A percentile compares a stretch with the other conserved stretches of the same genome.
phyloP scores from a whole-genome alignment of 2,329 filamentous ascomycete genomes.

The Eurotiales sp. region DNA sequence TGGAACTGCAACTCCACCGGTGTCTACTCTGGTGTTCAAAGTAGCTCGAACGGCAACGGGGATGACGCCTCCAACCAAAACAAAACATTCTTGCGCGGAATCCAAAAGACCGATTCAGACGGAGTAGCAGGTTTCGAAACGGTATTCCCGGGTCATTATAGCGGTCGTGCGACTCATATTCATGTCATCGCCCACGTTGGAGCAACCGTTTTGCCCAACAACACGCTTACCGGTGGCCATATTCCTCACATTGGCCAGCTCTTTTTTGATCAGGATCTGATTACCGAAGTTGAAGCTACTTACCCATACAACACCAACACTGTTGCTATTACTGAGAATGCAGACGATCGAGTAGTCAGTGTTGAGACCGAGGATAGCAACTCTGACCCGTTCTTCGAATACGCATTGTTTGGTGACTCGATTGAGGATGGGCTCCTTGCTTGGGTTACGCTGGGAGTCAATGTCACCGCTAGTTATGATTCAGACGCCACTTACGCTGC shows the following conservation, averaged over 20 bases:
- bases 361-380: too few relatives aligned
- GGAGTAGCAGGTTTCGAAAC: slow-evolving; percentile 46
- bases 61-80: slow-evolving; percentile 22
- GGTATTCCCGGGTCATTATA: slow-evolving; percentile 39
- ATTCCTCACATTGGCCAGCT: slow-evolving; percentile 60
- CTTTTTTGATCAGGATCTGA: slow-evolving; percentile 59
- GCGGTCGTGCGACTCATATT: slow-evolving; percentile 41
- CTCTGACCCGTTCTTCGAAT: too few relatives aligned
- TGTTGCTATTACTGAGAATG: too few relatives aligned
- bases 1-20: slow-evolving; percentile 44
- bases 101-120: slow-evolving; percentile 39
- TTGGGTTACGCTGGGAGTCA: too few relatives aligned
- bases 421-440: too few relatives aligned
- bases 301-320: slow-evolving; percentile 30
- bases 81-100: slow-evolving; percentile 42
- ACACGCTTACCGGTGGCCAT: slow-evolving; percentile 42
- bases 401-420: too few relatives aligned
- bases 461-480: too few relatives aligned
- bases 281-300: slow-evolving; percentile 45
- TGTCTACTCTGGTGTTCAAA: slow-evolving; percentile 23
- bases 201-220: slow-evolving; percentile 34
- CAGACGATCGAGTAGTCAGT: too few relatives aligned
- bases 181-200: slow-evolving; percentile 41
- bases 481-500: too few relatives aligned
- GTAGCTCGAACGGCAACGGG: slow-evolving; percentile 13